phyloP scores from a whole-genome alignment of 495 filamentous ascomycete species.

The Cudoniella acicularis region DNA sequence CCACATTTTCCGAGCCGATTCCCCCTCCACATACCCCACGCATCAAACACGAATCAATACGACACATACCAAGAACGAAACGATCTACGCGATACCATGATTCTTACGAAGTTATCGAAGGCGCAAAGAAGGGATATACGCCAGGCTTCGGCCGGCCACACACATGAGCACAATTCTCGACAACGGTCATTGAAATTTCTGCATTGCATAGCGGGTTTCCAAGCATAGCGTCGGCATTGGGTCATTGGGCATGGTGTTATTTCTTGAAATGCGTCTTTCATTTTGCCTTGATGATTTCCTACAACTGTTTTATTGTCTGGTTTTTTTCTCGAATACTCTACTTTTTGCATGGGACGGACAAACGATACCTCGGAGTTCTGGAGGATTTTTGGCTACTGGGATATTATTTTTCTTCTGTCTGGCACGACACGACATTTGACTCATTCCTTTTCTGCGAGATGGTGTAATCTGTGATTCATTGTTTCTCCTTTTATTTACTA shows the following conservation, averaged over 20 bases:
- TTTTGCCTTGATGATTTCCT: conserved; percentile 5
- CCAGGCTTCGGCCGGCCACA: conserved; percentile 14
- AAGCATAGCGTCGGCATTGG: conserved; percentile 27
- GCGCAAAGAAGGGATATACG: conserved; percentile 25
- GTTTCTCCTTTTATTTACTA: conserved; percentile 4
- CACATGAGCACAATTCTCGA: conserved; percentile 14
- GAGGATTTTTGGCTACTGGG: conserved; percentile 4
- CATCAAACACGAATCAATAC: conserved; percentile 11
- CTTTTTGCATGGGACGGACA: conserved; percentile 21
- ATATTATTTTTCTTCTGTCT: neutral
- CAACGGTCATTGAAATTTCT: conserved; percentile 11
- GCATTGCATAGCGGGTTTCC: conserved; percentile 24
- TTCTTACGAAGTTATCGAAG: conserved; percentile 28
- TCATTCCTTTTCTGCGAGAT: conserved; percentile 7
- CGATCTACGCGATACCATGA: conserved; percentile 25
- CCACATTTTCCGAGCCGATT: neutral
- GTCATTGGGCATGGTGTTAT: conserved; percentile 22
- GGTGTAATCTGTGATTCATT: conserved; percentile 24
- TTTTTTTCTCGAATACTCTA: conserved; percentile 9
- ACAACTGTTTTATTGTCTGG: conserved; percentile 2
- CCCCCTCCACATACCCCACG: conserved; percentile 2
- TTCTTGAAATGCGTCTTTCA: neutral
- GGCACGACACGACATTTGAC: neutral
- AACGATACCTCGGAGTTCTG: conserved; percentile 28
- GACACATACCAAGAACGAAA: conserved; percentile 11